Evolutionary conservation across 768 basidiomycete genomes (phyloP), one percentile per base, ranked within the genome.

Genomic region (Coprinopsis marcescibilis): DNA sequence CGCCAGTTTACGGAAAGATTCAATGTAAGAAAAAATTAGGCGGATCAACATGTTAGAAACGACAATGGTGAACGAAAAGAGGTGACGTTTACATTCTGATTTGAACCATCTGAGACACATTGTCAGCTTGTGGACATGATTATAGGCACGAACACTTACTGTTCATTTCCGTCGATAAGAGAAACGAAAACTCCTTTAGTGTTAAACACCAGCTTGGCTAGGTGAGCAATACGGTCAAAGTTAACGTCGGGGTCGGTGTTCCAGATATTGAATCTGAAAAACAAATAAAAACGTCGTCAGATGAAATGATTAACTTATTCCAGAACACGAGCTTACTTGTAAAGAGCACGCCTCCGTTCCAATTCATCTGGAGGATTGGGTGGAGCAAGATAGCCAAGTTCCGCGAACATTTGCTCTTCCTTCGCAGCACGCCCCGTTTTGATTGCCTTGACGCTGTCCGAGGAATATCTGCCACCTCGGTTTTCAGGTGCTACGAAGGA

Each of bases 201-300:
- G 57, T 77, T 86, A 65, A 97, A 97, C 5, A 97, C 94, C 32
- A 96, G 70, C 66, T 94, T 94, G 32, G 87, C 88, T 21, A 97
- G 76, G 61, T 95, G 91, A 13, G 84, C 89, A 53, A 96, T 94
- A 14, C 94, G 80, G 63, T 96, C 93, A 59, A 97, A 96, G 60
- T 95, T 94, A 52, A 79, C 70, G 61, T 97, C 94, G 7, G 83
- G 72, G 13, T 82, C 81, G 0, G 91, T 93, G 52, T 88, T 80
- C 77, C 90, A 83, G 40, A 96, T 86, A 55, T 92, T 91, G 69
- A 90, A 94, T 53, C 89, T 88, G 52, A n/a, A 39, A 26, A 43
- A 55, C 17, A 49, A 15, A 33, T 20, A 4, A 23, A 35, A 45
- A 11, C 19, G 46, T 34, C 23, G 43, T 14, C 25, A 26, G 24